Evolutionary conservation across 2,329 filamentous ascomycete species (phyloP), one percentile per base, ranked within the genome.

Genomic region (Aspergillus sp.): DNA sequence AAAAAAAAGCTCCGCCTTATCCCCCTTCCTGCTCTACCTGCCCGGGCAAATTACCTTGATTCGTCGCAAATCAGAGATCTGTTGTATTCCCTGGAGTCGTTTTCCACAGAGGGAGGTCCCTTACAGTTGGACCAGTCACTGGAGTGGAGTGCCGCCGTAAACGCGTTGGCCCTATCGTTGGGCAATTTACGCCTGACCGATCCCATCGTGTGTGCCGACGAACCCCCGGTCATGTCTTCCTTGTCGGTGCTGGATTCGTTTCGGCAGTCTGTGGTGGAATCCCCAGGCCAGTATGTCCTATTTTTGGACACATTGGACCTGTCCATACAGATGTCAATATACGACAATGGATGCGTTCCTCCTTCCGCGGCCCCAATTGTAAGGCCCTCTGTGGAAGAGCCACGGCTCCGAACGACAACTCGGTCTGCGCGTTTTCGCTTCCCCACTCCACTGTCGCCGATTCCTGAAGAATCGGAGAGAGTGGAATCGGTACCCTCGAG

Each of bases 381-480:
- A 25, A 20, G 13, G 19, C 17, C 20, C 17, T 23, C 39, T 23
- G 20, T 22, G 9, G 39, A 41, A 41, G 7, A 6, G 19, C 10
- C 9, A 19, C 39, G n/a, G 39, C n/a, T 20, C 20, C 17, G 19
- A n/a, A 12, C 20, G 17, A n/a, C 19, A 17, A 37, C 33, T 37
- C 33, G 33, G 13, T 19, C 13, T 41, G 20, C 22, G 19, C 20
- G 39, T 13, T 13, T n/a, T 41, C 13, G 15, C 39, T 15, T 41
- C 6, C 22, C 39, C 39, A 23, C 13, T 41, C 39, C 39, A 20
- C 25, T 41, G 19, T 41, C 39, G 17, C 27, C 54, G 15, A 47
- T 58, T 17, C 48, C 45, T 17, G 55, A 57, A 45, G 47, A 46
- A 13, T 17, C 19, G 22, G 49, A 54, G 32, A 43, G 33, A 19